phyloP scores from a whole-genome alignment of 495 filamentous ascomycete genomes.

The Aspergillus homomorphus region DNA sequence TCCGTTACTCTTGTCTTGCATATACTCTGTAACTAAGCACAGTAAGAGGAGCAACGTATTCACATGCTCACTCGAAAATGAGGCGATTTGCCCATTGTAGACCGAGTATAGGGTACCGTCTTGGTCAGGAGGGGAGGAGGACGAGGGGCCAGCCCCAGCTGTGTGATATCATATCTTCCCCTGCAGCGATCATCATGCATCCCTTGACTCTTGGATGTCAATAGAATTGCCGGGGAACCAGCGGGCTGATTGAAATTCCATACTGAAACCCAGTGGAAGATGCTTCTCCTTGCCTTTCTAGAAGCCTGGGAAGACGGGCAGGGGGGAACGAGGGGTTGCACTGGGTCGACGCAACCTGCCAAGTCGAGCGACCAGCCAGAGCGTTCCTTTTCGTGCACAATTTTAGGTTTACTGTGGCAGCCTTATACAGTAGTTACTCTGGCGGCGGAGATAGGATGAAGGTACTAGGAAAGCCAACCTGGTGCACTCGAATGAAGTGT shows the following conservation, averaged over 20 bases:
- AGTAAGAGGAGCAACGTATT: not conserved
- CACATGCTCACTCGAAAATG: not conserved
- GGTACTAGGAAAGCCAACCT: too few species aligned
- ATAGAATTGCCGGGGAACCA: conserved; percentile 8
- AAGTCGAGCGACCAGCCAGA: too few species aligned
- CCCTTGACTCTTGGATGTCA: conserved; percentile 11
- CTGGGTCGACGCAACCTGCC: too few species aligned
- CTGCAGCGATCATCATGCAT: conserved; percentile 17
- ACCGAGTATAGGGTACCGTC: not conserved
- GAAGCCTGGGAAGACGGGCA: not conserved
- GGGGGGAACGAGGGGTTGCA: not conserved
- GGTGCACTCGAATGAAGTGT: too few species aligned
- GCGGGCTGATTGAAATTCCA: not conserved
- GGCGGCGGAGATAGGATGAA: too few species aligned
- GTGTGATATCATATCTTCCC: conserved; percentile 15
- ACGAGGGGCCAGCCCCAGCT: not conserved
- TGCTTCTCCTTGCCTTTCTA: not conserved
- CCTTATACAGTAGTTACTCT: too few species aligned
- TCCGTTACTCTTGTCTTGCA: not conserved
- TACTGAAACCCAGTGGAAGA: too few species aligned
- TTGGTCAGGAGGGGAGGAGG: not conserved
- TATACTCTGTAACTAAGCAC: not conserved
- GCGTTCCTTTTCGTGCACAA: too few species aligned
- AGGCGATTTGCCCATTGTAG: not conserved
- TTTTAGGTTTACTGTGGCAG: too few species aligned